Conservation (phyloP, 768 basidiomycete genomes). For the Botryobasidium botryosum region DNA sequence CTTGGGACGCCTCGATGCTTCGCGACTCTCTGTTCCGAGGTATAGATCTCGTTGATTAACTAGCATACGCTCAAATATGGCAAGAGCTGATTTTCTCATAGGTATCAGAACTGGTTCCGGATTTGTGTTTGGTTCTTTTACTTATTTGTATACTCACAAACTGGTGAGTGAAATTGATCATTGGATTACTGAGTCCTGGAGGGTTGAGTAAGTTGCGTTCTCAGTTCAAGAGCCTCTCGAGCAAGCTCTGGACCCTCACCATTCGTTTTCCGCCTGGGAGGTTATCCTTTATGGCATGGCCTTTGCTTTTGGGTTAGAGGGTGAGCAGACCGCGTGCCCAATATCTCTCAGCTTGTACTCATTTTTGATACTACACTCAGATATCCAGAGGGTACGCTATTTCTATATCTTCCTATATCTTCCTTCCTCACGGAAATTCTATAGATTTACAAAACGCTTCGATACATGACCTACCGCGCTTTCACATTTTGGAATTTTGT, state of each 20-base stretch:
- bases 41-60: constrained; percentile 14
- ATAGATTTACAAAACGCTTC: constrained; percentile 53
- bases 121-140: constrained; percentile 54
- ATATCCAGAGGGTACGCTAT: constrained; percentile 36
- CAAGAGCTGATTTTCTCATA: constrained; percentile 14
- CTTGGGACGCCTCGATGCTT: constrained; percentile 57
- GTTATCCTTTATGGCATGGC: constrained; percentile 61
- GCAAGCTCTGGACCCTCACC: constrained; percentile 40
- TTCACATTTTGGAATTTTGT: constrained; percentile 66
- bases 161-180: constrained; percentile 35
- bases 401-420: not conserved
- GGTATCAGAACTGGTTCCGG: constrained; percentile 77
- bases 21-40: constrained; percentile 68
- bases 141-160: constrained; percentile 66
- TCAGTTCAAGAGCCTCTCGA: constrained; percentile 59
- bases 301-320: constrained; percentile 63
- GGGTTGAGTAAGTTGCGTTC: not conserved
- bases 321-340: constrained; percentile 24
- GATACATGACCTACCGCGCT: constrained; percentile 64
- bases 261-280: constrained; percentile 65
- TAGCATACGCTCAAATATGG: not conserved
- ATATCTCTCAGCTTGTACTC: not conserved
- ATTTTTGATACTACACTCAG: constrained; percentile 17
- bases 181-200: not conserved
- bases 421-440: not conserved